Evolutionary conservation across 495 filamentous ascomycete species (phyloP), one percentile per base, ranked within the genome.

Genomic region (Penicillium cataractarum): DNA sequence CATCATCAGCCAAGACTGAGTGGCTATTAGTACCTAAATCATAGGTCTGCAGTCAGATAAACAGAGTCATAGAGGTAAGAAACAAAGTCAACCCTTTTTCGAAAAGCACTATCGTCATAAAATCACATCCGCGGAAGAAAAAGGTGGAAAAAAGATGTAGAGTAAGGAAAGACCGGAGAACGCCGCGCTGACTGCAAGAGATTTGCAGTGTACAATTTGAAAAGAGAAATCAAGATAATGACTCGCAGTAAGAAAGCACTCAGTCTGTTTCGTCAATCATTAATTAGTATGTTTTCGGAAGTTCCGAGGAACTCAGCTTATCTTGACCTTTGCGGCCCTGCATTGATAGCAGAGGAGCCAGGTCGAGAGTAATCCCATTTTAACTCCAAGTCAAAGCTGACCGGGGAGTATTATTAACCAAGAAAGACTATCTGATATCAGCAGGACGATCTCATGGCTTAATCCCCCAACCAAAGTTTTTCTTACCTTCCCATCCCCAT

Each of bases 401-500:
- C 6, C 35, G 29, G 21, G 32, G n/a, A 22, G 27, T 21, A 19
- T 2, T 2, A 21, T 65, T 15, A 65, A 13, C 63, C 63, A 42
- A 65, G 63, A 21, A 65, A 65, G 17, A 65, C 63, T 65, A 21
- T 32, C 1, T 6, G 0, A 35, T n/a, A 21, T 42, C 39, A 49
- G 49, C 12, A 24, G 21, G 4, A 9, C 4, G 24, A 33, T 29
- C 22, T 29, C 46, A 15, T n/a, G 24, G 4, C 50, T 15, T 15
- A 12, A 15, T 9, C 3, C 35, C 52, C 32, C 4, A 21, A 24
- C 49, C n/a, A n/a, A 35, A 10, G 1, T 33, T n/a, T 31, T 19
- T 32, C 81, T 75, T 77, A 91, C 89, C 86, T 83, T 92, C 90
- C 90, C 90, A 93, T 17, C 82, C 78, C 86, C 86, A 90, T 60